Base-by-base conservation (phyloP, 768 basidiomycete genomes). In the Mycena vulgaris region DNA sequence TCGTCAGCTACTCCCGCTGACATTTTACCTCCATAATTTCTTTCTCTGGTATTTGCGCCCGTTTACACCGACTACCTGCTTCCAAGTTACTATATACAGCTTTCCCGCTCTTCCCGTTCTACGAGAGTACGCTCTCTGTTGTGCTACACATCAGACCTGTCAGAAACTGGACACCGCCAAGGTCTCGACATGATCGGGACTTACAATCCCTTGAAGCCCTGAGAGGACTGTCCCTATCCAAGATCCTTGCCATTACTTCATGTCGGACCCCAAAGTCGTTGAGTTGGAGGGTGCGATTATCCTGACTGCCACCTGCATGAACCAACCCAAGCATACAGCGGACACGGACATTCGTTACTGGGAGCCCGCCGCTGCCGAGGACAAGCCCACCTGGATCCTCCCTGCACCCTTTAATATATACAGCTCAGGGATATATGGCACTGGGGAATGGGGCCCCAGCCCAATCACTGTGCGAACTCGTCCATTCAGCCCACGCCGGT, bases 371-470 rank as follows among this genome's bases (percentile, higher is more conserved):
- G 9, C 27, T 14, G 4, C 52, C 10, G 61, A 57, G 19, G 45
- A 63, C 28, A 63, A 57, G 37, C 61, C 68, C 23, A 57, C 45
- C 7, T 60, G 63, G 59, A 31, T 49, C 16, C 63, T 69, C 1
- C 68, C 63, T 25, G 40, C 14, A 45, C 58, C 58, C 3, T 65
- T 69, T 17, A 31, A 51, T 3, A 8, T 2, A 5, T 59, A 64
- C 25, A 13, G 19, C 19, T 11, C 5, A 5, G 47, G 55, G 1
- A 14, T 5, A 10, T 56, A 45, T n/a, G 30, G 13, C 11, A 23
- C 2, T 1, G 37, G 35, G 8, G 30, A 64, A 35, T 64, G 68
- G 62, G 63, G 68, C 2, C 68, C 68, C 4, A 17, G 19, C 1
- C 68, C 68, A 31, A 9, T 33, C 13, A 69, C 68, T 39, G 68